Evolutionary conservation across 2,329 filamentous ascomycete species (phyloP), one percentile per base, ranked within the genome.

Genomic region (Venturia aucupariae): DNA sequence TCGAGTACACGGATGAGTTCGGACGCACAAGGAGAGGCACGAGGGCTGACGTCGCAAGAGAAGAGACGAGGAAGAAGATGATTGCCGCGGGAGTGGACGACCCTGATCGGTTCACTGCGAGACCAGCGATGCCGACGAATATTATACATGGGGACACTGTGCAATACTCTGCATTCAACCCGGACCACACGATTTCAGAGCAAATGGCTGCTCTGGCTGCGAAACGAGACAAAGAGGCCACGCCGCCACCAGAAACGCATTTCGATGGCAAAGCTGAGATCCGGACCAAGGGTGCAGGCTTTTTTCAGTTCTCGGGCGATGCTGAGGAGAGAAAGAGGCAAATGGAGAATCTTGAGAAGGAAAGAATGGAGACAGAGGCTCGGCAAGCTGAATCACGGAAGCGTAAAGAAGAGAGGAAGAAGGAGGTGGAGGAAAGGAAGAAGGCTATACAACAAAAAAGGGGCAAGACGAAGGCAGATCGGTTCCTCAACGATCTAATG

Each of bases 1-100:
- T 97, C 5, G 92, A 97, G 69, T 95, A 90, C 73, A 83, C 88
- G 62, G 94, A 99, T 75, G 94, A 97, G 71, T 96, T 95, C 72
- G 94, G 94, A 2, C 87, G 94, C n/a, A 83, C 87, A 17, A 81
- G 92, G 3, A 85, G 79, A 54, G 90, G 88, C 22, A 93, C 90
- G 0, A 83, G 83, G 60, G 83, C 86, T 4, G 85, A 94, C 67
- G 86, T 84, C 19, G 82, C 85, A 48, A 82, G 82, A 7, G 81
- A 89, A 69, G 82, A 88, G 68, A 82, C 85, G 15, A 78, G 81
- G 44, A 80, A 78, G 39, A 78, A 81, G 46, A 81, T 76, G 24
- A 83, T 84, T 63, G 79, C 82, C 8, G 76, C 82, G 1, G 81
- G 38, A 13, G 79, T 81, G 2, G 80, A 86, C 63, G 86, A 89